A percentile compares a stretch with the other conserved stretches of the same genome.
Evolutionary conservation across 1,139 yeast species (phyloP).

Genomic region (Nadsonia starkeyi-henricii): DNA sequence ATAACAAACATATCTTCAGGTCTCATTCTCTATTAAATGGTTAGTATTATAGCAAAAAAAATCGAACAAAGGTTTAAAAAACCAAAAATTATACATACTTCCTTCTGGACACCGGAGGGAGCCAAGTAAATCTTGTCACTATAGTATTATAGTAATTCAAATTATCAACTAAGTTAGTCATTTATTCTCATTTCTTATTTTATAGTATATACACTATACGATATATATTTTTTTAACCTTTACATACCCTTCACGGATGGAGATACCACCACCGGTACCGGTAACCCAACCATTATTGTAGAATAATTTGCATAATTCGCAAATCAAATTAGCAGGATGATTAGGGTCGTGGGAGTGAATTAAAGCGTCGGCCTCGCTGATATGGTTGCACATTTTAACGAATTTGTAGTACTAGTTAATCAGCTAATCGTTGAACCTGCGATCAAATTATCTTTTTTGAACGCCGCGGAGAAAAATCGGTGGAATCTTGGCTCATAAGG

Average conservation of each 20-base stretch:
- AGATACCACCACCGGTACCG: constrained; percentile 93
- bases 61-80: too few relatives aligned
- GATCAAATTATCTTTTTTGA: too few relatives aligned
- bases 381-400: too few relatives aligned
- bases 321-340: constrained; percentile 78
- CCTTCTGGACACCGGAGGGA: constrained; percentile 94
- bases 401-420: too few relatives aligned
- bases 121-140: constrained; percentile 54
- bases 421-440: too few relatives aligned
- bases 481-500: too few relatives aligned
- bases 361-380: constrained; percentile 18
- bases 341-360: constrained; percentile 37
- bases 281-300: constrained; percentile 84
- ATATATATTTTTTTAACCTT: not conserved
- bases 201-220: constrained; percentile 9
- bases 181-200: too few relatives aligned
- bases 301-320: constrained; percentile 65
- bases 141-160: constrained; percentile 1
- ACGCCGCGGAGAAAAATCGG: too few relatives aligned
- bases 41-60: constrained; percentile 2
- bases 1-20: constrained; percentile 78
- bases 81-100: constrained; percentile 24
- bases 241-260: constrained; percentile 41
- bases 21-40: constrained; percentile 34
- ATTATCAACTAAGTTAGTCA: not conserved